A percentile compares a stretch with the other conserved stretches of the same genome.
Conservation (phyloP, 495 filamentous ascomycete genomes). For the Xylaria grammica region DNA sequence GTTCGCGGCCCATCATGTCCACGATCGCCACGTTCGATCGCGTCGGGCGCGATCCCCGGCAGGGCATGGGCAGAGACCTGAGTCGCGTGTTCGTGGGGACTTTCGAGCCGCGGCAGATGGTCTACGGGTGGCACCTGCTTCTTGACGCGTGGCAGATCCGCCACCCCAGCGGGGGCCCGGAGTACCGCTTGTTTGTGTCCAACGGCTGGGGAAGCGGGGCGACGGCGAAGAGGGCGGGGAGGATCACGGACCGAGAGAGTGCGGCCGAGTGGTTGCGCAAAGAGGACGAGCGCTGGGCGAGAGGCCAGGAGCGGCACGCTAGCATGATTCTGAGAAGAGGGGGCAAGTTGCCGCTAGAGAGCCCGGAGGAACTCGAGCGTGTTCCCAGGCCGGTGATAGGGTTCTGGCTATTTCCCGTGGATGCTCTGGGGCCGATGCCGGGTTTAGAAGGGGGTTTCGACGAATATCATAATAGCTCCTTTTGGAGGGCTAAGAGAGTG, state of each 20-base stretch:
- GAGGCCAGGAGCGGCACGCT: background rate
- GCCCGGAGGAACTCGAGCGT: conserved; percentile 5
- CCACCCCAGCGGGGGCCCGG: background rate
- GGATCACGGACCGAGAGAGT: background rate
- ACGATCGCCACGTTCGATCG: conserved; percentile 9
- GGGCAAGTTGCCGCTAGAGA: conserved; percentile 9
- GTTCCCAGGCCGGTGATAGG: conserved; percentile 11
- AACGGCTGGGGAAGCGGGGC: background rate
- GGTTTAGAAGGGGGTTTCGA: background rate
- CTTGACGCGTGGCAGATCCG: background rate
- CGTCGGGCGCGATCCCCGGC: conserved; percentile 8
- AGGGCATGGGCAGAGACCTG: conserved; percentile 3
- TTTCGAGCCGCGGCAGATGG: conserved; percentile 2
- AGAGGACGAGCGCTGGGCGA: background rate
- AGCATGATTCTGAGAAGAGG: conserved; percentile 2
- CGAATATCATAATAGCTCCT: background rate
- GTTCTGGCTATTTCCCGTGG: conserved; percentile 16
- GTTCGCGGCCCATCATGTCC: conserved; percentile 14
- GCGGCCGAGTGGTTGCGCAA: conserved; percentile 1
- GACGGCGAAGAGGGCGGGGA: background rate
- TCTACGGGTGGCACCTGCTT: background rate
- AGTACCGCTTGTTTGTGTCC: conserved; percentile 7
- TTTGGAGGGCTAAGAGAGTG: background rate
- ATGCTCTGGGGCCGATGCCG: background rate
- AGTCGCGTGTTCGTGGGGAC: conserved; percentile 13